Percentiles rank a stretch among this genome's conserved stretches.
Evolutionary conservation across 768 basidiomycete species (phyloP).

Genomic region (Sarcodon aspratus): DNA sequence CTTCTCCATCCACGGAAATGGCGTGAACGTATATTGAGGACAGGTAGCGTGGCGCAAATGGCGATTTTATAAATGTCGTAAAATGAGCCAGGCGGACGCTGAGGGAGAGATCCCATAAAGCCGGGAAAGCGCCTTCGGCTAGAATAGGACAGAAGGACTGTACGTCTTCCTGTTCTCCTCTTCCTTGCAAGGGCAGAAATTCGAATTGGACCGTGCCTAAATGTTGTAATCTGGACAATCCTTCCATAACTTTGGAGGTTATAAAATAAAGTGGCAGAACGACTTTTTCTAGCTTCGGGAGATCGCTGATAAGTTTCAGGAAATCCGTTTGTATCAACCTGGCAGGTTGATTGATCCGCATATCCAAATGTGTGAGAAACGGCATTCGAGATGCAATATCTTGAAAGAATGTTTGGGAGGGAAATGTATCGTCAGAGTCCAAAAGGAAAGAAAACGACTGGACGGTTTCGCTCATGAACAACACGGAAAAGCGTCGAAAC

Average conservation of each 20-base stretch:
- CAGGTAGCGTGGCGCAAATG: conserved; percentile 36
- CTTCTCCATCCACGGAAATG: conserved; percentile 29
- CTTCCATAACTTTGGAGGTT: conserved; percentile 34
- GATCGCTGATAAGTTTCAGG: conserved; percentile 24
- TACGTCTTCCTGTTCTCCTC: conserved; percentile 33
- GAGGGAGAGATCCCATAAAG: conserved; percentile 39
- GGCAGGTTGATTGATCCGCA: conserved; percentile 32
- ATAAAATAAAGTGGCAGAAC: conserved; percentile 40
- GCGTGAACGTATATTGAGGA: conserved; percentile 43
- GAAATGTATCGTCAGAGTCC: conserved; percentile 21
- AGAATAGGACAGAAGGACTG: conserved; percentile 31
- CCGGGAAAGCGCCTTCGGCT: conserved; percentile 38
- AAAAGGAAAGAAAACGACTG: conserved; percentile 22
- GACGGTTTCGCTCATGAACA: conserved; percentile 50
- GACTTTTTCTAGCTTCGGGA: conserved; percentile 34
- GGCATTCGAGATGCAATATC: conserved; percentile 41
- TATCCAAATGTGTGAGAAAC: conserved; percentile 31
- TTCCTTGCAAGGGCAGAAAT: conserved; percentile 35
- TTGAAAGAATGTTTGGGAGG: conserved; percentile 18
- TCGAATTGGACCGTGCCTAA: conserved; percentile 43
- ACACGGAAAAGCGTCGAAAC: conserved; percentile 25
- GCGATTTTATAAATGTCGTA: conserved; percentile 28
- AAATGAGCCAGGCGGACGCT: conserved; percentile 34
- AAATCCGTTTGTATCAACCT: conserved; percentile 28
- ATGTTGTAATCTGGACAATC: conserved; percentile 29